A percentile compares a stretch with the other conserved stretches of the same genome.
These are phyloP conservation scores for Clonostachys sp. DNA, from an alignment of 2,329 filamentous ascomycete species.

Conservation along the genomic window DNA sequence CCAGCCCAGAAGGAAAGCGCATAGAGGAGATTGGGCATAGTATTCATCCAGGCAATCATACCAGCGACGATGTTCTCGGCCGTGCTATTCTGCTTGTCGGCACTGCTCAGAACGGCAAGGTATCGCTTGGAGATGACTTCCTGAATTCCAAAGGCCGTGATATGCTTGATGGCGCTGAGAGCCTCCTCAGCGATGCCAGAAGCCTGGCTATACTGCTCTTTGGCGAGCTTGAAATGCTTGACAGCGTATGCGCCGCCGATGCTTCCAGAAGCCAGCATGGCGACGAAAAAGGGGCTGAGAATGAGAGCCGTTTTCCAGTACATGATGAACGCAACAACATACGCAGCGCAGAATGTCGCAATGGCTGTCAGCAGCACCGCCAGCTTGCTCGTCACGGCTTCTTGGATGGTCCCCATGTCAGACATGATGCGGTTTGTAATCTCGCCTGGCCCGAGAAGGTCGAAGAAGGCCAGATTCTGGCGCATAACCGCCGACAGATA, in stretches of 20 bases:
- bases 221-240: slow-evolving; percentile 49
- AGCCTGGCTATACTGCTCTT: slow-evolving; percentile 71
- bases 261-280: slow-evolving; percentile 35
- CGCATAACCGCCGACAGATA: background rate
- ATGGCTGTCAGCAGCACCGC: slow-evolving; percentile 63
- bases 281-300: slow-evolving; percentile 67
- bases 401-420: slow-evolving; percentile 79
- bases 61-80: slow-evolving; percentile 62
- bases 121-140: slow-evolving; percentile 75
- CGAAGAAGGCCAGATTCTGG: slow-evolving; percentile 1
- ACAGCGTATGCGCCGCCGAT: slow-evolving; percentile 8
- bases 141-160: slow-evolving; percentile 81
- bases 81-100: slow-evolving; percentile 64
- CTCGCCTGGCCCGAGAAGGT: background rate
- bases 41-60: slow-evolving; percentile 74
- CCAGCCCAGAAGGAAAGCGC: slow-evolving; percentile 77
- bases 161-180: slow-evolving; percentile 78
- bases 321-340: slow-evolving; percentile 75
- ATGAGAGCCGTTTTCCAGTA: slow-evolving; percentile 85
- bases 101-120: slow-evolving; percentile 60
- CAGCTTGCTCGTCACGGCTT: slow-evolving; percentile 79
- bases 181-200: slow-evolving; percentile 83
- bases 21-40: slow-evolving; percentile 71
- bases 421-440: slow-evolving; percentile 55
- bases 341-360: slow-evolving; percentile 73